A percentile compares a stretch with the other conserved stretches of the same genome.
Conservation (phyloP, 805 yeast species). For the Pichia nakasei region DNA sequence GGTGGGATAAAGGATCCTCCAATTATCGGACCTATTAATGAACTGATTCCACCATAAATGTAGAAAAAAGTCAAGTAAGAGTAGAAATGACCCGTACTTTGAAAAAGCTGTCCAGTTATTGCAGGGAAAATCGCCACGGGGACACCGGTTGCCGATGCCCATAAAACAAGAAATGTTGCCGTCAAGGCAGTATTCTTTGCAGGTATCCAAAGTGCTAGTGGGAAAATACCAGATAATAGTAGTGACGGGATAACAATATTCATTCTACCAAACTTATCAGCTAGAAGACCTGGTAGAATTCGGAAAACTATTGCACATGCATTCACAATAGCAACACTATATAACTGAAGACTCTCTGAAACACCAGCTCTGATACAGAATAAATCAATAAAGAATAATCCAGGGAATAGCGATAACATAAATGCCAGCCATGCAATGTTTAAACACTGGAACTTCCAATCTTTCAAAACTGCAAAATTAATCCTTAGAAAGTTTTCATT, state of each 20-base stretch:
- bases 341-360: constrained; percentile 38
- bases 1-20: constrained; percentile 28
- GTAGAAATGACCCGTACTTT: constrained; percentile 21
- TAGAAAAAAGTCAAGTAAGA: constrained; percentile 26
- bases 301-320: constrained; percentile 44
- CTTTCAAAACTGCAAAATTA: constrained; percentile 31
- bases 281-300: constrained; percentile 40
- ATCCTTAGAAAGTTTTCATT: constrained; percentile 26
- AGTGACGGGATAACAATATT: constrained; percentile 28
- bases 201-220: constrained; percentile 41
- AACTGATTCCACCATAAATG: constrained; percentile 22
- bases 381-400: constrained; percentile 49
- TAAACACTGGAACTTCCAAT: constrained; percentile 31
- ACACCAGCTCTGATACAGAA: constrained; percentile 45
- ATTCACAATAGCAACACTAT: constrained; percentile 32
- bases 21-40: constrained; percentile 29
- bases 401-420: constrained; percentile 29
- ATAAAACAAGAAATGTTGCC: constrained; percentile 26
- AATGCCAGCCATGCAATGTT: constrained; percentile 30
- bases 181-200: constrained; percentile 33
- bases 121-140: constrained; percentile 29
- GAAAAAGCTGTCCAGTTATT: constrained; percentile 27
- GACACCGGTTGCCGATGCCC: constrained; percentile 30
- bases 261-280: constrained; percentile 37
- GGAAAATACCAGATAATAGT: constrained; percentile 28